phyloP scores from a whole-genome alignment of 2,329 filamentous ascomycete genomes.

The Zymoseptoria tritici region DNA sequence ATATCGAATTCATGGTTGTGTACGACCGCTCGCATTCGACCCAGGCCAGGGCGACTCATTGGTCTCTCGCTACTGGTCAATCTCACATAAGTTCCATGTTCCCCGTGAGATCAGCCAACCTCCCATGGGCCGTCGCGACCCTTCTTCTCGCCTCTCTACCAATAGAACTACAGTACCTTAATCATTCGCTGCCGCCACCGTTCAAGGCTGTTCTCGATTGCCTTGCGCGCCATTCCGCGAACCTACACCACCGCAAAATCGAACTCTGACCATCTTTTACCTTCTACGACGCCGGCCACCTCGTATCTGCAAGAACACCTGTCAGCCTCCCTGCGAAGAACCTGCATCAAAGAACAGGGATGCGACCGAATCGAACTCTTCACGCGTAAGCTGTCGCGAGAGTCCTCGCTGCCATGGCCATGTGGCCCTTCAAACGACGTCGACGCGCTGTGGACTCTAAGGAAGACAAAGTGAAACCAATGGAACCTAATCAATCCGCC shows the following conservation, averaged over 20 bases:
- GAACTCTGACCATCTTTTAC: background rate
- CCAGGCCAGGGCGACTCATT: too few relatives aligned
- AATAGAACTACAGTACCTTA: too few relatives aligned
- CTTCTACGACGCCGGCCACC: background rate
- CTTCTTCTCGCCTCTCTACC: too few relatives aligned
- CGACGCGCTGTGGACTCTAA: conserved; percentile 32
- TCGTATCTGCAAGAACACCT: background rate
- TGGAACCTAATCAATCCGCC: conserved; percentile 6
- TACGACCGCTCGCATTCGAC: too few relatives aligned
- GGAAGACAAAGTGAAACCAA: conserved; percentile 38
- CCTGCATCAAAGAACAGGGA: conserved; percentile 6
- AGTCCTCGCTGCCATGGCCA: conserved; percentile 50
- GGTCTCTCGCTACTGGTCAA: too few relatives aligned
- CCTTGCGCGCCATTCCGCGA: too few relatives aligned
- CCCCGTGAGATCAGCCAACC: too few relatives aligned
- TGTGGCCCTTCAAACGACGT: conserved; percentile 77
- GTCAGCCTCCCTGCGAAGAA: background rate
- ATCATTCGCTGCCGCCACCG: too few relatives aligned
- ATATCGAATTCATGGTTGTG: background rate
- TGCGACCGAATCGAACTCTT: conserved; percentile 4
- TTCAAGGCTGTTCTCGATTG: too few relatives aligned
- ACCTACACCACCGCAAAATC: too few relatives aligned
- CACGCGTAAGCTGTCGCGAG: background rate
- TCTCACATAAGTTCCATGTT: background rate
- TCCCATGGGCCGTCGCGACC: too few relatives aligned